phyloP scores from a whole-genome alignment of 192 early-diverging fungal species.

The Coemansia javaensis region DNA sequence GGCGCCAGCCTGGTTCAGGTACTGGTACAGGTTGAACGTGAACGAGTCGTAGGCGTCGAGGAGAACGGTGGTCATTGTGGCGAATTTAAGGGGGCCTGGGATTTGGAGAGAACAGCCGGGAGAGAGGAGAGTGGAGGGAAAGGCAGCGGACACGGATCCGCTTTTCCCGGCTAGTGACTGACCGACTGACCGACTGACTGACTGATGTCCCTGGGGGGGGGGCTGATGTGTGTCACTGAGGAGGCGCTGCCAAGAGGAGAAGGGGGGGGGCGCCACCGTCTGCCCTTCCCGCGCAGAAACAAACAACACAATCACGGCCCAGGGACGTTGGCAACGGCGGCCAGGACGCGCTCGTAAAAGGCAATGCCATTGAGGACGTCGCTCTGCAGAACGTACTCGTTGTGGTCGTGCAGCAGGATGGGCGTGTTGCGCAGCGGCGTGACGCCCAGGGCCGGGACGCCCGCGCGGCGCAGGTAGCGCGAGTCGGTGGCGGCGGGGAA shows the following conservation, averaged over 20 bases:
- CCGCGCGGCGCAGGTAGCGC: constrained; percentile 67
- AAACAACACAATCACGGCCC: not conserved
- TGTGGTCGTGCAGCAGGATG: constrained; percentile 78
- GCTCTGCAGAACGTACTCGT: constrained; percentile 77
- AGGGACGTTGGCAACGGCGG: constrained; percentile 48
- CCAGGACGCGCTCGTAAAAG: constrained; percentile 66
- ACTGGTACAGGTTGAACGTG: constrained; percentile 99
- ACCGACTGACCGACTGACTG: too few relatives aligned
- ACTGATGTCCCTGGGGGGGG: too few relatives aligned
- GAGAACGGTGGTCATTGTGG: constrained; percentile 57
- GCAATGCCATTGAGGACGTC: constrained; percentile 67
- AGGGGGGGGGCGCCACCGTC: too few relatives aligned
- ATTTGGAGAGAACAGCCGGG: not conserved
- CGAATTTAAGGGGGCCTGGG: not conserved
- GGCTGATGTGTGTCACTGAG: not conserved
- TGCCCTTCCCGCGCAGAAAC: not conserved
- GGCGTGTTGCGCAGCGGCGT: constrained; percentile 76
- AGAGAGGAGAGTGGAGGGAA: not conserved
- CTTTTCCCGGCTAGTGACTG: not conserved
- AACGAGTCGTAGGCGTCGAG: constrained; percentile 99
- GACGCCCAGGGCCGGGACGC: constrained; percentile 77
- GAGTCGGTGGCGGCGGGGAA: constrained; percentile 85
- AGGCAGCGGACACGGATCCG: not conserved
- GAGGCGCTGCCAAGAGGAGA: not conserved
- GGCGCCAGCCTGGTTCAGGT: constrained; percentile 86